Conservation (phyloP, 192 early-diverging fungal genomes). For the Funneliformis mosseae region DNA sequence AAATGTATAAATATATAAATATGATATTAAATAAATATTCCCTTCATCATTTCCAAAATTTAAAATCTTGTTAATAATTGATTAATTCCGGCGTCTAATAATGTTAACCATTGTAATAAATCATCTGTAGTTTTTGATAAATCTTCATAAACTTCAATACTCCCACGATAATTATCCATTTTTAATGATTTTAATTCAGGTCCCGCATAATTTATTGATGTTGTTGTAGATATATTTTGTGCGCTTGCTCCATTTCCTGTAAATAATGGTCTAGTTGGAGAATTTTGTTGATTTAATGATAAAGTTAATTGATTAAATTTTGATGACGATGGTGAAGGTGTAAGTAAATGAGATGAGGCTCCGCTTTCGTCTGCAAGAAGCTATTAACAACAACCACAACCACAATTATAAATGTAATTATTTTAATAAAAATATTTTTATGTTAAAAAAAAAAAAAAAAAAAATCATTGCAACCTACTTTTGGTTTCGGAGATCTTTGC, state of each 20-base stretch:
- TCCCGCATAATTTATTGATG: slow-evolving; percentile 35
- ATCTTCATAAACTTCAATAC: slow-evolving; percentile 47
- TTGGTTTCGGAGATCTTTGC: slow-evolving; percentile 11
- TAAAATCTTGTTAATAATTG: slow-evolving; percentile 31
- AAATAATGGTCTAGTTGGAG: not conserved
- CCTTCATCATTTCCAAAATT: not conserved
- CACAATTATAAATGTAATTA: not conserved
- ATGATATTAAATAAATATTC: not conserved
- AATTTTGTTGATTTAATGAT: not conserved
- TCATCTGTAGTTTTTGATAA: slow-evolving; percentile 44
- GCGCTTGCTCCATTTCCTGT: not conserved
- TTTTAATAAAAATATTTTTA: not conserved
- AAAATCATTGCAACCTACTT: not conserved
- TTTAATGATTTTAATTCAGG: slow-evolving; percentile 45
- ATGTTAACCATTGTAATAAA: slow-evolving; percentile 46
- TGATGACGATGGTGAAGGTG: slow-evolving; percentile 9
- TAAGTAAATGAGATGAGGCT: not conserved
- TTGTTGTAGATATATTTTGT: slow-evolving; percentile 4
- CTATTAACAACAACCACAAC: too few relatives aligned
- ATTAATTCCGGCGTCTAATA: slow-evolving; percentile 49
- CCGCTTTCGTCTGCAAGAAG: not conserved
- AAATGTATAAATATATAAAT: too few relatives aligned
- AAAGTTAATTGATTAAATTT: not conserved
- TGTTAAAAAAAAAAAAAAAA: not conserved
- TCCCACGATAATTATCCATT: slow-evolving; percentile 47